These are phyloP conservation scores for Madurella mycetomatis DNA, from an alignment of 2,329 filamentous ascomycete species.

Conservation along the genomic window DNA sequence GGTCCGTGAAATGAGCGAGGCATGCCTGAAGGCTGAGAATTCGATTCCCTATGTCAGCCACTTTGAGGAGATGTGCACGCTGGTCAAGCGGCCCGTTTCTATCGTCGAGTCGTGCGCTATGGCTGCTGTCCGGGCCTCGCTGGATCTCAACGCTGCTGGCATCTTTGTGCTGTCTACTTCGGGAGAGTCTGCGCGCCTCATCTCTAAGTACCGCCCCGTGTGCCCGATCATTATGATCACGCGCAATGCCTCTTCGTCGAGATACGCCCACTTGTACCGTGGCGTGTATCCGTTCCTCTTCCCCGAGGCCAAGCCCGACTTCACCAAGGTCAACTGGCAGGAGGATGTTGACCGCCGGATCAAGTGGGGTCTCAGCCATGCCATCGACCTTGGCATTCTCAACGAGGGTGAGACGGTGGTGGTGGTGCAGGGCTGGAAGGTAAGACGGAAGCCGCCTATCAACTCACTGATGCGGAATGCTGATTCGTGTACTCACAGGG, in stretches of 20 bases:
- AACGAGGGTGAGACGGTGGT: slow-evolving; percentile 69
- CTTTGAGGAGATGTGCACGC: slow-evolving; percentile 88
- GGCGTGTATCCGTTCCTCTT: slow-evolving; percentile 98
- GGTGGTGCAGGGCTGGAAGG: slow-evolving; percentile 82
- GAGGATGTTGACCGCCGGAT: slow-evolving; percentile 97
- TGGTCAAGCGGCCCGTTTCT: slow-evolving; percentile 77
- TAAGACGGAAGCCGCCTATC: slow-evolving; percentile 2
- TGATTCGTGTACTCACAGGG: slow-evolving; percentile 39
- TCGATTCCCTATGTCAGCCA: slow-evolving; percentile 95
- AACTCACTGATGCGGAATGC: neutral
- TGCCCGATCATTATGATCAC: slow-evolving; percentile 99
- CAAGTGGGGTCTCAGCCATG: slow-evolving; percentile 91
- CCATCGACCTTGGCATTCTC: slow-evolving; percentile 75
- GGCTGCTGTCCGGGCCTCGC: slow-evolving; percentile 89
- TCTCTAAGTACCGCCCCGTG: slow-evolving; percentile 97
- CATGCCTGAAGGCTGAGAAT: slow-evolving; percentile 93
- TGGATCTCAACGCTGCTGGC: slow-evolving; percentile 93
- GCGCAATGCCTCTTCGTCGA: slow-evolving; percentile 73
- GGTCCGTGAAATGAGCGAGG: slow-evolving; percentile 97
- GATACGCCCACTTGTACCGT: slow-evolving; percentile 93
- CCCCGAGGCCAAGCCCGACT: slow-evolving; percentile 90
- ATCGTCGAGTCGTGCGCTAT: slow-evolving; percentile 94
- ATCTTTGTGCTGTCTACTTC: slow-evolving; percentile 96
- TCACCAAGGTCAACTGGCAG: slow-evolving; percentile 90
- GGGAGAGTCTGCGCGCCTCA: slow-evolving; percentile 86